Evolutionary conservation across 805 yeast genomes (phyloP).

Genomic region (Dipodascopsis tothii): DNA sequence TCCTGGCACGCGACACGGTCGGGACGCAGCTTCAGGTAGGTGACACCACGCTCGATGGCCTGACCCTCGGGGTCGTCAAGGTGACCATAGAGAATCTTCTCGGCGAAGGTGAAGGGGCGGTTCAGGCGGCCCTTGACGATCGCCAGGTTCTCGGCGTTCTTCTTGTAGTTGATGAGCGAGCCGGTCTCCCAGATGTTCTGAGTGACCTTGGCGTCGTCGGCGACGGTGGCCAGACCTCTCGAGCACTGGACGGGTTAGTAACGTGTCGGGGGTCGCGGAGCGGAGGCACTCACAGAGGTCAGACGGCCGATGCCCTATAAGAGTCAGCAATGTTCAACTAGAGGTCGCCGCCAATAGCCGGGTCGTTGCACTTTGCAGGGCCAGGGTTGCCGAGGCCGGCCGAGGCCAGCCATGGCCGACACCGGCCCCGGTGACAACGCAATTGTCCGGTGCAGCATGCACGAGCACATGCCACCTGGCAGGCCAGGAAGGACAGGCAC

Average conservation of each 20-base stretch:
- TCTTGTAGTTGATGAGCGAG: conserved; percentile 86
- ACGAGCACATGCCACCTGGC: background rate
- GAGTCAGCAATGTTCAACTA: background rate
- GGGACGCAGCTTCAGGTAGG: conserved; percentile 87
- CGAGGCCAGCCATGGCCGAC: background rate
- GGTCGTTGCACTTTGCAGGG: background rate
- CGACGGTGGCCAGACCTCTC: conserved; percentile 18
- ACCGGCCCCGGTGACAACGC: too few species aligned
- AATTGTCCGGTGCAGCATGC: background rate
- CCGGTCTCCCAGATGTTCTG: conserved; percentile 50
- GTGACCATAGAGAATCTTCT: conserved; percentile 89
- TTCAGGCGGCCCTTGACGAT: conserved; percentile 73
- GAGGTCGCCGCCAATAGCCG: background rate
- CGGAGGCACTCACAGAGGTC: background rate
- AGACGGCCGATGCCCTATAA: background rate
- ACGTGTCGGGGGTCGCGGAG: background rate
- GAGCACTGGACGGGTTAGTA: background rate
- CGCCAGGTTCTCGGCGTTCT: conserved; percentile 70
- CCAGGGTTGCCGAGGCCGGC: background rate
- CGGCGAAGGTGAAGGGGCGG: conserved; percentile 90
- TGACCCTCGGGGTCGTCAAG: conserved; percentile 71
- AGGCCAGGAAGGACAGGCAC: background rate
- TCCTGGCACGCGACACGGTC: conserved; percentile 99
- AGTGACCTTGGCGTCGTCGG: conserved; percentile 60
- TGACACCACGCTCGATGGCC: conserved; percentile 61